A percentile compares a stretch with the other conserved stretches of the same genome.
phyloP scores from a whole-genome alignment of 2,329 filamentous ascomycete species.

The Beauveria medogensis region DNA sequence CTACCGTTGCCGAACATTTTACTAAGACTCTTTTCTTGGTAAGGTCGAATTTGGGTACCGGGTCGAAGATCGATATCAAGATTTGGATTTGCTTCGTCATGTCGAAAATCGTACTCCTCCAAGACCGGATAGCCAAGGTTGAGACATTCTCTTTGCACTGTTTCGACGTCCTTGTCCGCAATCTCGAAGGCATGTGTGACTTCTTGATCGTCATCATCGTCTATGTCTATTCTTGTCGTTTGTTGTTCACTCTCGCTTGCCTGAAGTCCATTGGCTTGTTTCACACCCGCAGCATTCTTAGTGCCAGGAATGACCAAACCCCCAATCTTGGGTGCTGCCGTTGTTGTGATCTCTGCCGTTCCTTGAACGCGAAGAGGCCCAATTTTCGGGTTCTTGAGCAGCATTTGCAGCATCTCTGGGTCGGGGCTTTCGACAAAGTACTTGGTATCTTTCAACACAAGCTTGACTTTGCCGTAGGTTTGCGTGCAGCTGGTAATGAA shows the following conservation, averaged over 20 bases:
- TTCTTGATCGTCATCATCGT: conserved; percentile 78
- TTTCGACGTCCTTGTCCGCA: conserved; percentile 70
- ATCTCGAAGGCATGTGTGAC: conserved; percentile 94
- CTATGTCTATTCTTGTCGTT: conserved; percentile 61
- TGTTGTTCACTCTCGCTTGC: conserved; percentile 35
- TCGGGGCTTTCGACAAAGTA: conserved; percentile 93
- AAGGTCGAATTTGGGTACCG: conserved; percentile 81
- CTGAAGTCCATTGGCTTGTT: conserved; percentile 50
- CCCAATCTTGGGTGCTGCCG: conserved; percentile 76
- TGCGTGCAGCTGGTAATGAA: conserved; percentile 77
- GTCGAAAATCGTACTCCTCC: conserved; percentile 95
- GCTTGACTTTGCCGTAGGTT: conserved; percentile 90
- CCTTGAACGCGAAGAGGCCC: conserved; percentile 70
- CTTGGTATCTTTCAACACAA: conserved; percentile 88
- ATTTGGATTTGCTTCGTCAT: conserved; percentile 81
- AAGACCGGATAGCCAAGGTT: conserved; percentile 80
- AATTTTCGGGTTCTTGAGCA: conserved; percentile 80
- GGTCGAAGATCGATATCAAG: conserved; percentile 90
- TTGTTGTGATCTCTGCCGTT: conserved; percentile 64
- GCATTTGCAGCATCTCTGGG: conserved; percentile 72
- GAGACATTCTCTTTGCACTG: conserved; percentile 82
- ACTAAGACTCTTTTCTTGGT: conserved; percentile 94
- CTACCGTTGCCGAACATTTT: conserved; percentile 99
- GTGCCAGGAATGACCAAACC: conserved; percentile 90
- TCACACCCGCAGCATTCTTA: conserved; percentile 81